A percentile compares a stretch with the other conserved stretches of the same genome.
Conservation (phyloP, 106 monocot species). For the Apostasia shenzhenica region DNA sequence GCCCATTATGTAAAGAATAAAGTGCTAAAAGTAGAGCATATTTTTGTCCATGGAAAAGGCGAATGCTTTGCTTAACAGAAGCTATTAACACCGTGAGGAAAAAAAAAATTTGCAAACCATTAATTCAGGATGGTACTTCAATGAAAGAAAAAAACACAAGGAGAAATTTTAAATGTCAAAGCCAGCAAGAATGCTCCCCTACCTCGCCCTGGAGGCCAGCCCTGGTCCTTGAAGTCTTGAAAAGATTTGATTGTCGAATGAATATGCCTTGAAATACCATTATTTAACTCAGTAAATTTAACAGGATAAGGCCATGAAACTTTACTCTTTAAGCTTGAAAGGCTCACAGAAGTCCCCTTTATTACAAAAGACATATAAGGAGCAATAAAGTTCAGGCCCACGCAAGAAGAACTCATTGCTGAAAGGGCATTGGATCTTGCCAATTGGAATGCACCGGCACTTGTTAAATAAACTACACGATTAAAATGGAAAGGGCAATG, state of each 20-base stretch:
- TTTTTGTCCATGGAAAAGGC: too few species aligned
- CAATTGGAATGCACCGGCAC: slow-evolving; percentile 17
- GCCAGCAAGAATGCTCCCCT: background rate
- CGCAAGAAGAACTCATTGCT: slow-evolving; percentile 14
- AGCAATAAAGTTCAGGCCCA: slow-evolving; percentile 17
- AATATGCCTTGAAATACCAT: slow-evolving; percentile 18
- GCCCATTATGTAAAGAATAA: too few species aligned
- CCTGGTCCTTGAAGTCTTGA: slow-evolving; percentile 27
- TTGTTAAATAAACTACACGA: slow-evolving; percentile 25
- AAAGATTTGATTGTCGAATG: slow-evolving; percentile 27
- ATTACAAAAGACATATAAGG: slow-evolving; percentile 23
- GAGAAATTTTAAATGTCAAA: background rate
- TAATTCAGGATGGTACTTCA: too few species aligned
- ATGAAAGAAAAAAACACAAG: too few species aligned
- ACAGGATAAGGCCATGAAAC: slow-evolving; percentile 1
- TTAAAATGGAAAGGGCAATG: background rate
- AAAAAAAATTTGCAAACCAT: too few species aligned
- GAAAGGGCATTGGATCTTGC: slow-evolving; percentile 28
- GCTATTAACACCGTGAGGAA: too few species aligned
- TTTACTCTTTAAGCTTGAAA: slow-evolving; percentile 18
- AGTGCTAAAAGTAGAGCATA: too few species aligned
- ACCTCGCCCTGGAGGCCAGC: slow-evolving; percentile 29
- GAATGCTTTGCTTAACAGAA: too few species aligned
- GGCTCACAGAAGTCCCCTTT: slow-evolving; percentile 18
- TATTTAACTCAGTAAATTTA: slow-evolving; percentile 27